phyloP scores from a whole-genome alignment of 257 asterid species.

The Solanum habrochaites region DNA sequence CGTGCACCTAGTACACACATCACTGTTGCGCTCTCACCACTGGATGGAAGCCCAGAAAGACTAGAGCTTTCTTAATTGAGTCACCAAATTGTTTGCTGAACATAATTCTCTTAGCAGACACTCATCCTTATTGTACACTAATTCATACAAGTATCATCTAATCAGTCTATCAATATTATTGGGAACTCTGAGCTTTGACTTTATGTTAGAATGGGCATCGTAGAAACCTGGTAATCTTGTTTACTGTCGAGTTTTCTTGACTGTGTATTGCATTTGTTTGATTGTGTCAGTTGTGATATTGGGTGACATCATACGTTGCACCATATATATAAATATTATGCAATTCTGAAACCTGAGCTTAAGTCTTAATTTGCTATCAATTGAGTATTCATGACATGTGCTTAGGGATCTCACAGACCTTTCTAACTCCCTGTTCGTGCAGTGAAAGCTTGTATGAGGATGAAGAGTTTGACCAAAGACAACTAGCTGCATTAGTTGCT shows the following conservation, averaged over 20 bases:
- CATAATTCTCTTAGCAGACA: neutral
- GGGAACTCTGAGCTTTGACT: neutral
- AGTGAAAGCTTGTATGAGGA: conserved; percentile 73
- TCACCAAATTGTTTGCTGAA: neutral
- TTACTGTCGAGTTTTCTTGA: neutral
- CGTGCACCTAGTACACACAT: neutral
- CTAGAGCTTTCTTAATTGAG: neutral
- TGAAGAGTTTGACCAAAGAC: conserved; percentile 67
- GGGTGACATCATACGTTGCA: neutral
- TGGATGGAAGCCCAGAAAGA: neutral
- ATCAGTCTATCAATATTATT: neutral
- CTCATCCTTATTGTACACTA: neutral
- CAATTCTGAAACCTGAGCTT: neutral
- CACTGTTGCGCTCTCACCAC: neutral
- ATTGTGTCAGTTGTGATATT: neutral
- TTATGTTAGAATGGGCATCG: neutral
- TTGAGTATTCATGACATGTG: neutral
- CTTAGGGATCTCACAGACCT: neutral
- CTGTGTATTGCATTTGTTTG: neutral
- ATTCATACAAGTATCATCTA: neutral
- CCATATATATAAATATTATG: neutral
- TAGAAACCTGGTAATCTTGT: neutral
- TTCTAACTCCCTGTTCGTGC: neutral
- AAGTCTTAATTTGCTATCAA: neutral
- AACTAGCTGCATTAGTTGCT: conserved; percentile 71